Evolutionary conservation across 176 grass and related monocot genomes (phyloP).

Genomic region (Alopecurus myosuroides): DNA sequence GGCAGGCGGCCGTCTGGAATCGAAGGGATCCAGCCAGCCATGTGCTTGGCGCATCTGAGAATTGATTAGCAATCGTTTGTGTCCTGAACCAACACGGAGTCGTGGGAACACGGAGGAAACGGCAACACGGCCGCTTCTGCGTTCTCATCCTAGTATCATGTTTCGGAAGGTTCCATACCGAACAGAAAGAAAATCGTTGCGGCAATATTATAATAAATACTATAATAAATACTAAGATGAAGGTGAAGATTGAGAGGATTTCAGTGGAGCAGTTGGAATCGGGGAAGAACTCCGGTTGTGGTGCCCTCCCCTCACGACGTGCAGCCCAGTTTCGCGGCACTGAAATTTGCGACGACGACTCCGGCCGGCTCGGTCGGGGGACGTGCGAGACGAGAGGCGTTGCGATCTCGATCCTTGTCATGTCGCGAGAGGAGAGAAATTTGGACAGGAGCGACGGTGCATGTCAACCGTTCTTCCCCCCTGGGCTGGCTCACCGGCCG

Average conservation of each 20-base stretch:
- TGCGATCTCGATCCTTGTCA: background rate
- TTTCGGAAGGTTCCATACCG: background rate
- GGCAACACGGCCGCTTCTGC: background rate
- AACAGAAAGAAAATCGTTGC: background rate
- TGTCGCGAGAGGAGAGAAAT: constrained; percentile 10
- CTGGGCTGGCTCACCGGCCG: too few species aligned
- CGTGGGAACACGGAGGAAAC: background rate
- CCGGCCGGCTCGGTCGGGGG: background rate
- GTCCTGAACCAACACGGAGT: background rate
- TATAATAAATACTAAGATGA: too few species aligned
- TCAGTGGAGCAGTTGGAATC: constrained; percentile 6
- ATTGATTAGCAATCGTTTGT: background rate
- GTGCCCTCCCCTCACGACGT: background rate
- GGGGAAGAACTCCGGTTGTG: background rate
- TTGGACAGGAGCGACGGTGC: background rate
- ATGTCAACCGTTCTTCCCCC: background rate
- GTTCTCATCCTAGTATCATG: background rate
- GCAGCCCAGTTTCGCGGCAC: constrained; percentile 19
- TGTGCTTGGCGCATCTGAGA: constrained; percentile 21
- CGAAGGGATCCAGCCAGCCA: constrained; percentile 16
- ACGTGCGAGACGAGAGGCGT: constrained; percentile 1
- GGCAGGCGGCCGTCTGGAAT: constrained; percentile 3
- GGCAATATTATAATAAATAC: too few species aligned
- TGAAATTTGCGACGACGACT: constrained; percentile 17
- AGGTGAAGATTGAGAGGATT: background rate